These are phyloP conservation scores for Bruguiera parviflora DNA, from an alignment of 345 rosid species.

Conservation along the genomic window DNA sequence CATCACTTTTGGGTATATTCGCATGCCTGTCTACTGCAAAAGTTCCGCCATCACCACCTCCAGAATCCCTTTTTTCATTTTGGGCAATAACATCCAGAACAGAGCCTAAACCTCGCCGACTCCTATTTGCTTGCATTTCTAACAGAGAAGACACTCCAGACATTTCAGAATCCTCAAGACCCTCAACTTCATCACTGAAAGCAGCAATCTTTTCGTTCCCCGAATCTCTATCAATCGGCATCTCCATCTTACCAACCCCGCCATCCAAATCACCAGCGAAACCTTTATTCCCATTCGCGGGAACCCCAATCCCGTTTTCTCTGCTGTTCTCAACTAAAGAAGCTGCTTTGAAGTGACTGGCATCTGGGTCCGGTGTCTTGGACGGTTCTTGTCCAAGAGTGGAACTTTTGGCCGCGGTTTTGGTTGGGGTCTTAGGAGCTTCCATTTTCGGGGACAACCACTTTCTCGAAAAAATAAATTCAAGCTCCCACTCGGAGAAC, in stretches of 20 bases:
- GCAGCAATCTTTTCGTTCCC: neutral
- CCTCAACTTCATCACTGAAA: conserved; percentile 18
- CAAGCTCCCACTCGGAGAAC: neutral
- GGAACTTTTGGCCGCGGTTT: conserved; percentile 3
- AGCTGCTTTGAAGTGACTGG: neutral
- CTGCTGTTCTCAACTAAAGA: neutral
- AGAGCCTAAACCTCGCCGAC: conserved; percentile 29
- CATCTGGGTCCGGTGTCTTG: neutral
- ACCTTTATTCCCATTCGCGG: too few relatives aligned
- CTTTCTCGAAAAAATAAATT: conserved; percentile 1
- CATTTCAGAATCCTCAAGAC: conserved; percentile 55
- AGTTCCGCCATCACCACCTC: conserved; percentile 1
- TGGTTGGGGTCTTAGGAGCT: neutral
- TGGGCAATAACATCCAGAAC: conserved; percentile 36
- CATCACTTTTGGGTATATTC: conserved; percentile 6
- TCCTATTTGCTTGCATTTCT: conserved; percentile 45
- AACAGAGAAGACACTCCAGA: conserved; percentile 67
- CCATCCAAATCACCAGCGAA: conserved; percentile 1
- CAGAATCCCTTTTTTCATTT: conserved; percentile 20
- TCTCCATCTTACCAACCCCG: conserved; percentile 10
- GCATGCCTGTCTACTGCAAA: conserved; percentile 20
- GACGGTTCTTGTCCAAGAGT: neutral
- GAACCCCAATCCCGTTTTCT: conserved; percentile 11
- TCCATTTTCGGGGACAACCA: conserved; percentile 6
- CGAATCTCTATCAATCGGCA: conserved; percentile 5